Percentiles rank a stretch among this genome's conserved stretches.
Evolutionary conservation across 768 basidiomycete species (phyloP).

Genomic region (Mycena maculata): DNA sequence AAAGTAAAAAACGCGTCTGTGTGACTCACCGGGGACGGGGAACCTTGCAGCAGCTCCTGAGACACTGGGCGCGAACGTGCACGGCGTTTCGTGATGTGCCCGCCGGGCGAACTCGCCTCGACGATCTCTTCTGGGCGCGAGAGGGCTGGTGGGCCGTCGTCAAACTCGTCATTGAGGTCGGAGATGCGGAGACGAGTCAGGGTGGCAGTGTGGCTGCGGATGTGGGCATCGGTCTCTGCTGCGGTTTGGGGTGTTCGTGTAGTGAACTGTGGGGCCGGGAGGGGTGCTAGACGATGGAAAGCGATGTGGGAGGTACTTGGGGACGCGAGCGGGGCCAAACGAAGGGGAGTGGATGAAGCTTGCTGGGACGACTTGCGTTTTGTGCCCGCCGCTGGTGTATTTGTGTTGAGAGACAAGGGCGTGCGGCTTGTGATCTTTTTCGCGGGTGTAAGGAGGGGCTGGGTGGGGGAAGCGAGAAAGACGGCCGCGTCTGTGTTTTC

Average conservation of each 20-base stretch:
- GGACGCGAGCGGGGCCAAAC: slow-evolving; percentile 59
- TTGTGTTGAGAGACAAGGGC: slow-evolving; percentile 53
- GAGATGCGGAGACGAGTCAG: slow-evolving; percentile 63
- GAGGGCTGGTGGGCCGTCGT: slow-evolving; percentile 26
- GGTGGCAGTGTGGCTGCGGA: slow-evolving; percentile 41
- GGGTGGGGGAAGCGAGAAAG: slow-evolving; percentile 64
- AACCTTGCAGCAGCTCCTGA: slow-evolving; percentile 68
- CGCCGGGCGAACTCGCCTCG: slow-evolving; percentile 80
- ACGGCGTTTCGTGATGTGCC: slow-evolving; percentile 79
- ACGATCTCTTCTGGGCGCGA: slow-evolving; percentile 63
- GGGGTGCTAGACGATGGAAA: slow-evolving; percentile 50
- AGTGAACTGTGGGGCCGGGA: slow-evolving; percentile 49
- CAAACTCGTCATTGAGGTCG: slow-evolving; percentile 56
- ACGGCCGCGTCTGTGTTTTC: slow-evolving; percentile 71
- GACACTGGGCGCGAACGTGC: slow-evolving; percentile 81
- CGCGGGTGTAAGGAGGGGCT: slow-evolving; percentile 70
- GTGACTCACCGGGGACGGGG: slow-evolving; percentile 58
- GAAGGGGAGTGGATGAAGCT: slow-evolving; percentile 64
- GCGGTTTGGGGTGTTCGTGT: slow-evolving; percentile 46
- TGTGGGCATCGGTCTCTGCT: slow-evolving; percentile 46
- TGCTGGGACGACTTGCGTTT: slow-evolving; percentile 72
- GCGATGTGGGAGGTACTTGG: slow-evolving; percentile 55
- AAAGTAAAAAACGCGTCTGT: slow-evolving; percentile 7
- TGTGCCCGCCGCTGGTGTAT: slow-evolving; percentile 55
- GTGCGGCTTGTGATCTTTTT: slow-evolving; percentile 60